Conservation (phyloP, 1,284 basidiomycete genomes). For the Ustilago sp. region DNA sequence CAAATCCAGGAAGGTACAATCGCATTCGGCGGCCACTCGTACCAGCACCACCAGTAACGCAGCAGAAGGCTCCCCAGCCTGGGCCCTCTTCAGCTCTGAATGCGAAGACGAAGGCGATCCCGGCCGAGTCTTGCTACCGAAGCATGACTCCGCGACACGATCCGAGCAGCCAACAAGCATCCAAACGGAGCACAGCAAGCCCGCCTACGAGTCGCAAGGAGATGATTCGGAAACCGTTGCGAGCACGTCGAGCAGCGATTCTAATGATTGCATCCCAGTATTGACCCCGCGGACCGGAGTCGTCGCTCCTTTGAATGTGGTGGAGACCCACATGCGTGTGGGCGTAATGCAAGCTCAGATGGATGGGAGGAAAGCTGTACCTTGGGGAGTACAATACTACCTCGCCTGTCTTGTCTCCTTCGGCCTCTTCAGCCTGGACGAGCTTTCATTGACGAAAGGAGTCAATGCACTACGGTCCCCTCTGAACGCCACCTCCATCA, state of each 20-base stretch:
- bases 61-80: neutral
- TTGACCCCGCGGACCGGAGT: neutral
- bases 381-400: slow-evolving; percentile 37
- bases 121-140: slow-evolving; percentile 17
- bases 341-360: slow-evolving; percentile 19
- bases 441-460: slow-evolving; percentile 20
- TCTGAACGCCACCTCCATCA: slow-evolving; percentile 16
- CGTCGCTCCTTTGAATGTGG: slow-evolving; percentile 17
- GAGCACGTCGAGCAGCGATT: neutral
- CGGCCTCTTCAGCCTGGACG: slow-evolving; percentile 17
- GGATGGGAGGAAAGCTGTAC: slow-evolving; percentile 22
- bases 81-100: slow-evolving; percentile 14
- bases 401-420: slow-evolving; percentile 33
- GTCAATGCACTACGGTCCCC: slow-evolving; percentile 26
- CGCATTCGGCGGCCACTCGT: neutral
- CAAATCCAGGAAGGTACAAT: neutral
- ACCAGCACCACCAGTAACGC: neutral
- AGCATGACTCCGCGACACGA: neutral
- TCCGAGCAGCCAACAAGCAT: neutral
- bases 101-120: neutral
- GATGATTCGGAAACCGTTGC: neutral
- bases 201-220: neutral
- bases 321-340: slow-evolving; percentile 14
- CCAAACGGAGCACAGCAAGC: neutral
- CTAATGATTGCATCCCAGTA: neutral